Percentiles rank a stretch among this genome's conserved stretches.
Evolutionary conservation across 495 filamentous ascomycete genomes (phyloP).

Genomic region (Cudoniella acicularis): DNA sequence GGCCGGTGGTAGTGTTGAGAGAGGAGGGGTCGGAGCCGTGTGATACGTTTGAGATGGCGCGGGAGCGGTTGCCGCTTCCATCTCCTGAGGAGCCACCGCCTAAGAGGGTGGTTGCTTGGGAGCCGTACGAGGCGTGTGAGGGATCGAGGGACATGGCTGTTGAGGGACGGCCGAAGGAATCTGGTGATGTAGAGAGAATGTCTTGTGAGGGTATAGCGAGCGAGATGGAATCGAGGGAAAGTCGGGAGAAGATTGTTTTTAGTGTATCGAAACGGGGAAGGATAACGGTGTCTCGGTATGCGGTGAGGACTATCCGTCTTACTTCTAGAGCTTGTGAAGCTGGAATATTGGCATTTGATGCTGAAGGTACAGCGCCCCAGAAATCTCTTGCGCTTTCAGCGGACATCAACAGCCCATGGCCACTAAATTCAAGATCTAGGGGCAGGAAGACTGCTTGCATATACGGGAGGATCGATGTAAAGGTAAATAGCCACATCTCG

Average conservation of each 20-base stretch:
- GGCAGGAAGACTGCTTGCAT: constrained; percentile 96
- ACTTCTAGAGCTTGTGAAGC: constrained; percentile 64
- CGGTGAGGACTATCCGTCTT: constrained; percentile 79
- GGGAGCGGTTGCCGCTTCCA: constrained; percentile 47
- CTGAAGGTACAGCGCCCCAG: constrained; percentile 58
- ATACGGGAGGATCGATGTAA: constrained; percentile 85
- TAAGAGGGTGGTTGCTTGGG: constrained; percentile 66
- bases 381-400: constrained; percentile 77
- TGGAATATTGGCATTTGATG: constrained; percentile 26
- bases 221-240: constrained; percentile 63
- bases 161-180: constrained; percentile 47
- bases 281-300: constrained; percentile 85
- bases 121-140: constrained; percentile 66
- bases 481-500: constrained; percentile 89
- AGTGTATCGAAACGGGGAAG: constrained; percentile 80
- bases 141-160: constrained; percentile 73
- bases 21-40: constrained; percentile 42
- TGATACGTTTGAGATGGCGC: constrained; percentile 88
- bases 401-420: constrained; percentile 72
- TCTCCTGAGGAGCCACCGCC: constrained; percentile 52
- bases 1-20: constrained; percentile 28
- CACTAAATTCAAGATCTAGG: constrained; percentile 89
- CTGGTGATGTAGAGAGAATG: constrained; percentile 22
- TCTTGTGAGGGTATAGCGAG: constrained; percentile 7
- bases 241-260: constrained; percentile 83